Conservation (phyloP, 345 rosid species). For the Populus euphratica region DNA sequence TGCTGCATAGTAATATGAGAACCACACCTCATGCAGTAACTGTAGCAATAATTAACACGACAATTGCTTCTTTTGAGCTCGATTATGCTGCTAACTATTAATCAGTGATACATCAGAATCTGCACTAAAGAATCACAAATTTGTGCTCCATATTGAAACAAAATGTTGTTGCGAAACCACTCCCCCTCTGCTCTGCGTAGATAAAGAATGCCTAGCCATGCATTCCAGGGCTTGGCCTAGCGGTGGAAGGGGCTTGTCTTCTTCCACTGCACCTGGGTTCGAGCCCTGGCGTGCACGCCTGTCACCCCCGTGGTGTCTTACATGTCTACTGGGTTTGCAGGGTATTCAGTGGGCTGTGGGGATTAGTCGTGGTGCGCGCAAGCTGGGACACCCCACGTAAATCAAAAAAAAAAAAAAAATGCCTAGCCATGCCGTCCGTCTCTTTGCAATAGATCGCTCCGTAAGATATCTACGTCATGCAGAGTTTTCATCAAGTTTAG, state of each 20-base stretch:
- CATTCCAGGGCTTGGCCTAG: too few relatives aligned
- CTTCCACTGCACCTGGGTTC: too few relatives aligned
- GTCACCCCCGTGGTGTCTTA: too few relatives aligned
- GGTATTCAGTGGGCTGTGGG: too few relatives aligned
- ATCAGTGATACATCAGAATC: neutral
- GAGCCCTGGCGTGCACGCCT: too few relatives aligned
- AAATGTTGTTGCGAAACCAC: neutral
- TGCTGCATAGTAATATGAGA: neutral
- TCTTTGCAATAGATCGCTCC: conserved; percentile 37
- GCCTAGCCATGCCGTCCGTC: conserved; percentile 1
- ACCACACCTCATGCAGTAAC: neutral
- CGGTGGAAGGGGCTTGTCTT: too few relatives aligned
- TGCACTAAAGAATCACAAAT: neutral
- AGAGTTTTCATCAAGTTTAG: neutral
- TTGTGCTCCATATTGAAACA: neutral
- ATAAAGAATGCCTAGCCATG: neutral
- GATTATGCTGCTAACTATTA: neutral
- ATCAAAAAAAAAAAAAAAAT: too few relatives aligned
- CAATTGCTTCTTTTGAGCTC: neutral
- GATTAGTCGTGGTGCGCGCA: too few relatives aligned
- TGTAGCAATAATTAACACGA: neutral
- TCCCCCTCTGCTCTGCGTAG: neutral
- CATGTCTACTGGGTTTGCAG: too few relatives aligned
- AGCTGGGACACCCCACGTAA: too few relatives aligned
- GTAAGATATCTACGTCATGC: conserved; percentile 35